Percentiles rank a stretch among this genome's conserved stretches.
Conservation (phyloP, 495 filamentous ascomycete genomes). For the Mytilinidion resinicola region DNA sequence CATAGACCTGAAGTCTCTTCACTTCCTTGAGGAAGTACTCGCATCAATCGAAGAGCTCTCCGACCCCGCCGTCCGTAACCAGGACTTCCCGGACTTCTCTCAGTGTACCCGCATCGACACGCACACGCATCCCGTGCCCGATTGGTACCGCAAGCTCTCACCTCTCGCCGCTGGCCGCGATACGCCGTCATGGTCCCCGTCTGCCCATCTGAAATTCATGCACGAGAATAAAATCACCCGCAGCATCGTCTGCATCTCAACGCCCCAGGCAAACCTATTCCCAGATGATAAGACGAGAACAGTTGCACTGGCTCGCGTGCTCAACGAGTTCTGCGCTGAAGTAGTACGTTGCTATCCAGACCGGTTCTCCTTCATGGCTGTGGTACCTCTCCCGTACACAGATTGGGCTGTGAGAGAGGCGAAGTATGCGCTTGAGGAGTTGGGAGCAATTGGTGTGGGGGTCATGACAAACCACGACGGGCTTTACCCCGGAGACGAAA, state of each 20-base stretch:
- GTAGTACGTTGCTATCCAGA: conserved; percentile 13
- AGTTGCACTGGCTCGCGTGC: conserved; percentile 19
- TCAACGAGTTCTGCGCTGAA: conserved; percentile 25
- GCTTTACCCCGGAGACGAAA: conserved; percentile 21
- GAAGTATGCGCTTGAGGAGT: conserved; percentile 22
- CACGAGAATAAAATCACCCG: conserved; percentile 13
- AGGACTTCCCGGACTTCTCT: conserved; percentile 2
- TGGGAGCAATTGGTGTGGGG: conserved; percentile 22
- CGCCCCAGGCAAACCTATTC: conserved; percentile 26
- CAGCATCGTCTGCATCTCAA: conserved; percentile 21
- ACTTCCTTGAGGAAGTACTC: conserved; percentile 5
- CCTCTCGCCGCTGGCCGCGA: conserved; percentile 16
- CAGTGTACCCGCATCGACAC: conserved; percentile 25
- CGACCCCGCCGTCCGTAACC: neutral
- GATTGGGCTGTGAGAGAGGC: conserved; percentile 19
- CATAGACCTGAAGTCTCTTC: conserved; percentile 6
- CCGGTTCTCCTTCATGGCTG: conserved; percentile 22
- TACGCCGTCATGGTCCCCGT: conserved; percentile 22
- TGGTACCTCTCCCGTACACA: conserved; percentile 26
- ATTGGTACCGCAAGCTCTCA: conserved; percentile 26
- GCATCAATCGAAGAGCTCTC: conserved; percentile 4
- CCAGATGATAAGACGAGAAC: conserved; percentile 19
- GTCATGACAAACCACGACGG: conserved; percentile 30
- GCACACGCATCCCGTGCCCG: conserved; percentile 24
- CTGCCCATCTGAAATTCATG: conserved; percentile 25